Conservation (phyloP, 306 rosid genomes). For the Hylodesmum podocarpum region DNA sequence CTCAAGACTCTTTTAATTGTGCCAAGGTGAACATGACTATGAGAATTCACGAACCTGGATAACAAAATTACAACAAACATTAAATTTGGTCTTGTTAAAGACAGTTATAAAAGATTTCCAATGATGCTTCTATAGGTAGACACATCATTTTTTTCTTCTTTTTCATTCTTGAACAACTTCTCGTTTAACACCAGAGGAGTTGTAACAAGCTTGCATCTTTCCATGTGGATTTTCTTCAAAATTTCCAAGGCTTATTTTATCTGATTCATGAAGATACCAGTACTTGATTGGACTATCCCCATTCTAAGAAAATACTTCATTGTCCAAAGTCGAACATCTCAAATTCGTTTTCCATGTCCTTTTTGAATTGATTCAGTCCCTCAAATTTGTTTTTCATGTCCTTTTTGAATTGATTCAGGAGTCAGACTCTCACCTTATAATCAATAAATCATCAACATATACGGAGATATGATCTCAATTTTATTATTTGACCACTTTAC, state of each 20-base stretch:
- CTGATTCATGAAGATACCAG: background rate
- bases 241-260: background rate
- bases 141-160: background rate
- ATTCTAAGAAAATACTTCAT: background rate
- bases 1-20: background rate
- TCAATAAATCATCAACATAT: background rate
- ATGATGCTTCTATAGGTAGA: background rate
- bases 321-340: background rate
- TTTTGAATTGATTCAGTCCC: background rate
- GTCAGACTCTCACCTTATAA: no score
- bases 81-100: background rate
- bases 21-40: background rate
- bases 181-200: background rate
- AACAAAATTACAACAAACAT: no score
- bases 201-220: background rate
- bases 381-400: background rate
- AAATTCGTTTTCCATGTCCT: background rate
- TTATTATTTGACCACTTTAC: background rate
- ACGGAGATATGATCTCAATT: background rate
- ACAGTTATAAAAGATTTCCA: background rate
- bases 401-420: background rate
- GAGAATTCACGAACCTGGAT: background rate
- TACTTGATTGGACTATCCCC: background rate
- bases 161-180: background rate
- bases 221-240: background rate